Evolutionary conservation across 805 yeast genomes (phyloP).

Genomic region (Grigorovia transvaalensis): DNA sequence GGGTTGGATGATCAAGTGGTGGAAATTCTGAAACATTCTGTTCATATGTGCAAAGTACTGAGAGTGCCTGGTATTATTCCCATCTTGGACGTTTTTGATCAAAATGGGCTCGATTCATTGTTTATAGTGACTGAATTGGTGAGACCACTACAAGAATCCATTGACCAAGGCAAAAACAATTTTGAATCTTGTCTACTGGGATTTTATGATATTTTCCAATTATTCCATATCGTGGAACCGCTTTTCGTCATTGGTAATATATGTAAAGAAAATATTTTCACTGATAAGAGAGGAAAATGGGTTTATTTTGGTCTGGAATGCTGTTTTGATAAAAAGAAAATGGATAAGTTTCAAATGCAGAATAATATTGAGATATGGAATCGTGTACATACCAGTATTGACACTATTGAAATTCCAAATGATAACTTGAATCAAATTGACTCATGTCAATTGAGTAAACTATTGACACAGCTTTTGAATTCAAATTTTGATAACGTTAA

Average conservation of each 20-base stretch:
- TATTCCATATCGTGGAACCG: constrained; percentile 15
- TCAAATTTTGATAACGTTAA: constrained; percentile 16
- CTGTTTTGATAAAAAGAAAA: constrained; percentile 26
- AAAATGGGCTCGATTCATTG: constrained; percentile 14
- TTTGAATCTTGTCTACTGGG: constrained; percentile 17
- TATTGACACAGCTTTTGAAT: constrained; percentile 30
- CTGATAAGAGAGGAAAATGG: constrained; percentile 71
- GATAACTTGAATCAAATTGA: background rate
- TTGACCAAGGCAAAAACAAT: constrained; percentile 5
- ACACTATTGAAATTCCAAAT: background rate
- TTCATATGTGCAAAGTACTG: constrained; percentile 19
- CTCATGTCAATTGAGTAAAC: constrained; percentile 14
- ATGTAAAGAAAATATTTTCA: constrained; percentile 46
- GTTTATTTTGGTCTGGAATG: constrained; percentile 71
- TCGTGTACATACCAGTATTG: background rate
- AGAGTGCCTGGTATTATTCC: constrained; percentile 25
- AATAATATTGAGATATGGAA: background rate
- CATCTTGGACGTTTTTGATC: constrained; percentile 22
- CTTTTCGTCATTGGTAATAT: constrained; percentile 54
- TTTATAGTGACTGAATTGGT: constrained; percentile 23
- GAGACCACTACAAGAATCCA: constrained; percentile 13
- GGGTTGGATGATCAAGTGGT: constrained; percentile 1
- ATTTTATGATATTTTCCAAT: constrained; percentile 16
- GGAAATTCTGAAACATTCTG: constrained; percentile 15
- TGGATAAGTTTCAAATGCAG: constrained; percentile 7